phyloP scores from a whole-genome alignment of 2,329 filamentous ascomycete species.

The Cytospora schulzeri region DNA sequence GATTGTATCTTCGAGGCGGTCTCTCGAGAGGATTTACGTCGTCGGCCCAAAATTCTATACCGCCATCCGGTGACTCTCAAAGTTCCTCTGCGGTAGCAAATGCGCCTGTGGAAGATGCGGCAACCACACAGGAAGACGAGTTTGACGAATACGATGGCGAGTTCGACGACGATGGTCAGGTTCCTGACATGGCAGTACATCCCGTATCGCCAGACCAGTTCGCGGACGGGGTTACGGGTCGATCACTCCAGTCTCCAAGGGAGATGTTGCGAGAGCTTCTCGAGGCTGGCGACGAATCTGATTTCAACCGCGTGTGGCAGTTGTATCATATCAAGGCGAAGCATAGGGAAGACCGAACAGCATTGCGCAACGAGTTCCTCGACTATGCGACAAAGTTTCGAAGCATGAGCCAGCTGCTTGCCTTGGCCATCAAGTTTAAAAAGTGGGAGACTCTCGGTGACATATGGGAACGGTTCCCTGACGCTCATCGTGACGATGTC shows the following conservation, averaged over 20 bases:
- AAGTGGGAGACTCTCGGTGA: slow-evolving; percentile 15
- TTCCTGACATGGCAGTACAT: background rate
- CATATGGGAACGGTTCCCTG: slow-evolving; percentile 20
- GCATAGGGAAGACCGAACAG: background rate
- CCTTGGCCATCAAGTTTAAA: slow-evolving; percentile 14
- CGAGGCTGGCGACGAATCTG: background rate
- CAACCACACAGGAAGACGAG: background rate
- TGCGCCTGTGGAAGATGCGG: slow-evolving; percentile 1
- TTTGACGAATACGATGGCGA: slow-evolving; percentile 8
- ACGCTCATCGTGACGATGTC: slow-evolving; percentile 14
- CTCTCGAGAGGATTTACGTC: slow-evolving; percentile 34
- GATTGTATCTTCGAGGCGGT: slow-evolving; percentile 23
- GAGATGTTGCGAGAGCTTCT: slow-evolving; percentile 7
- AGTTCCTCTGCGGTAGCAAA: background rate
- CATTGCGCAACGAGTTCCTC: slow-evolving; percentile 14
- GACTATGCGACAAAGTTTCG: slow-evolving; percentile 18
- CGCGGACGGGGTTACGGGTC: background rate
- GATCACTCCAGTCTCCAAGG: background rate
- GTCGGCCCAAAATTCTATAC: slow-evolving; percentile 15
- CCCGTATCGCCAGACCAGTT: background rate
- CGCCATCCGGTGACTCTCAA: background rate
- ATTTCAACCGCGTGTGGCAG: slow-evolving; percentile 18
- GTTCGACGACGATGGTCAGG: background rate
- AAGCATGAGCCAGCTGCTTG: slow-evolving; percentile 18
- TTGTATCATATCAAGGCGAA: slow-evolving; percentile 7